Evolutionary conservation across 2,329 filamentous ascomycete species (phyloP), one percentile per base, ranked within the genome.

Genomic region (Fusarium multiceps): DNA sequence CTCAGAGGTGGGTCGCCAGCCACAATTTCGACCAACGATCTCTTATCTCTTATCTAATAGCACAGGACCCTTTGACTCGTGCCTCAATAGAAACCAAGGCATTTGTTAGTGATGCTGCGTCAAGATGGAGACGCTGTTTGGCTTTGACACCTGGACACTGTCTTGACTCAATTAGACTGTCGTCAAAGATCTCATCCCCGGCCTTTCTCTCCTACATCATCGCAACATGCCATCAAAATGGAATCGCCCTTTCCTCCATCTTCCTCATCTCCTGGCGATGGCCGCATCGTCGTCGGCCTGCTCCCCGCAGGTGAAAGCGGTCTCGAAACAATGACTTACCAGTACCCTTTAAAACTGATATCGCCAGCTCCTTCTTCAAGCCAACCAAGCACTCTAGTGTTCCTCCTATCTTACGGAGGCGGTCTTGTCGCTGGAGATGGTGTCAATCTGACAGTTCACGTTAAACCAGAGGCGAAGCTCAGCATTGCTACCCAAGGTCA

Each of bases 311-410:
- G 87, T 27, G 87, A 87, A 49, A 93, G 93, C 16, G 89, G 90
- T 47, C 86, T 97, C 30, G 88, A 90, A 65, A 88, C 86, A 32
- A 88, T 97, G 71, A 90, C 90, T 37, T 98, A 97, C 78, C 93
- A 97, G 78, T 99, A 98, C 76, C 96, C 96, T 2, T 86, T 99
- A 48, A 99, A 99, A 80, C 87, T 99, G 60, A 93, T 99, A 66
- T 92, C 94, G 0, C 93, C 95, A 3, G 86, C 90, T 16, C 88
- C 91, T 13, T 84, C 90, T 8, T 85, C 86, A 49, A 83, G 87
- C 42, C 86, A 90, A 59, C 85, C 87, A 69, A 92, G 92, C 59
- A 86, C 94, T 11, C 88, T 96, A 32, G 90, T 97, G 42, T 98
- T 97, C 77, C 86, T 98, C 40, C 86, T 99, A 50, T 97, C 94